Percentiles rank a stretch among this genome's conserved stretches.
phyloP scores from a whole-genome alignment of 495 filamentous ascomycete species.

The Xylaria flabelliformis region DNA sequence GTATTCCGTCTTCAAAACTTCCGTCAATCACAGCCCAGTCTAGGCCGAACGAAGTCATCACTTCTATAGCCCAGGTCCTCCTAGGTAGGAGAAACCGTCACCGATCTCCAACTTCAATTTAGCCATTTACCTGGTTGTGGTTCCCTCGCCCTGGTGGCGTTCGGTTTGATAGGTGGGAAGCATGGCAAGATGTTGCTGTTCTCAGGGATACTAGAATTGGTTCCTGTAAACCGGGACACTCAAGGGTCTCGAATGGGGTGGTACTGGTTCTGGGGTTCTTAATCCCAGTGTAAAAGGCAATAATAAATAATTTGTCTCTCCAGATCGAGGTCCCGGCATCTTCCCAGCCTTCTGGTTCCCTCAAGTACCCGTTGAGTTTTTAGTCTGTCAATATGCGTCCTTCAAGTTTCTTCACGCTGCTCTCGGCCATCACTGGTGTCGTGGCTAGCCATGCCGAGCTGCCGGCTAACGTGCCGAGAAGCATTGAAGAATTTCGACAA shows the following conservation, averaged over 20 bases:
- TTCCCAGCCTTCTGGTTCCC: conserved; percentile 1
- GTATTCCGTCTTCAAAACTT: conserved; percentile 17
- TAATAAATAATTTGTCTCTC: background rate
- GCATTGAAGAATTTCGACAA: conserved; percentile 38
- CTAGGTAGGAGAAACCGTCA: background rate
- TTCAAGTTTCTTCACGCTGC: conserved; percentile 30
- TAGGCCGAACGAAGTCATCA: background rate
- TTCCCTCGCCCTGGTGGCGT: background rate
- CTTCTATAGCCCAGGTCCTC: background rate
- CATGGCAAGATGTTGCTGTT: background rate
- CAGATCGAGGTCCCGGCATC: background rate
- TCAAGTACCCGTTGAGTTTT: background rate
- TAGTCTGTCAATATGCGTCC: conserved; percentile 21
- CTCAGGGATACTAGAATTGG: background rate
- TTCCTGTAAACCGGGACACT: background rate
- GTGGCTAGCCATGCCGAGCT: conserved; percentile 29
- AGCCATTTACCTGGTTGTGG: background rate
- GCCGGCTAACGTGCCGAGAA: conserved; percentile 38
- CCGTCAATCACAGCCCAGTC: conserved; percentile 21
- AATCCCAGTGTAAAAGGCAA: background rate
- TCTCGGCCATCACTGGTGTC: conserved; percentile 23
- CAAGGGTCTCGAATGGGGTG: background rate
- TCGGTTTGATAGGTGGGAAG: conserved; percentile 22
- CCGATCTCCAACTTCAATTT: conserved; percentile 13
- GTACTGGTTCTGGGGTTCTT: background rate